These are phyloP conservation scores for Talaromyces wortmannii DNA, from an alignment of 495 filamentous ascomycete species.

Conservation along the genomic window DNA sequence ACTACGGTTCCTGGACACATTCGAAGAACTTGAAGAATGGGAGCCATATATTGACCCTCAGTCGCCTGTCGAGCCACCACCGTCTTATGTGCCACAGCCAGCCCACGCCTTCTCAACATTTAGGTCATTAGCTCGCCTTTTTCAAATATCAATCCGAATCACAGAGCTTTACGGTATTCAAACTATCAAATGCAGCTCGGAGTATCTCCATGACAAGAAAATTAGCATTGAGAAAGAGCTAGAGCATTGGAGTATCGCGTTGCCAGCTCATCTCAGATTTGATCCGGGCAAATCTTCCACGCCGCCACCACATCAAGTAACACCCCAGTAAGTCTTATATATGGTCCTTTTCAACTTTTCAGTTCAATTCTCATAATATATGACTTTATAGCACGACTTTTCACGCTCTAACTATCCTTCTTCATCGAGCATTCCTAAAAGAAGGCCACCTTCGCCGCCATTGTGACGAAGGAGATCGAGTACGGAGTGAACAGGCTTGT, in stretches of 20 bases:
- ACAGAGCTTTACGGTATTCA: conserved; percentile 16
- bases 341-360: neutral
- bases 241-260: conserved; percentile 7
- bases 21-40: conserved; percentile 28
- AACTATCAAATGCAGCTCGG: conserved; percentile 4
- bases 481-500: neutral
- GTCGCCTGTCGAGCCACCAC: neutral
- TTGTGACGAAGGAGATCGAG: neutral
- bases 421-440: conserved; percentile 12
- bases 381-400: conserved; percentile 8
- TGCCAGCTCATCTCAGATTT: conserved; percentile 13
- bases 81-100: neutral
- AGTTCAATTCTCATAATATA: neutral
- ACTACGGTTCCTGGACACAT: conserved; percentile 16
- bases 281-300: conserved; percentile 6
- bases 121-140: conserved; percentile 13
- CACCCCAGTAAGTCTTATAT: conserved; percentile 9
- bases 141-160: conserved; percentile 16
- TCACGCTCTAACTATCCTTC: conserved; percentile 11
- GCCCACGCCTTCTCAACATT: conserved; percentile 9
- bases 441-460: conserved; percentile 5
- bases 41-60: conserved; percentile 15
- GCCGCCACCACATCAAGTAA: conserved; percentile 16
- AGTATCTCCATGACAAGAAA: neutral
- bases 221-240: conserved; percentile 6